Conservation (phyloP, 139 green algal species). For the Yamagishiella unicocca region DNA sequence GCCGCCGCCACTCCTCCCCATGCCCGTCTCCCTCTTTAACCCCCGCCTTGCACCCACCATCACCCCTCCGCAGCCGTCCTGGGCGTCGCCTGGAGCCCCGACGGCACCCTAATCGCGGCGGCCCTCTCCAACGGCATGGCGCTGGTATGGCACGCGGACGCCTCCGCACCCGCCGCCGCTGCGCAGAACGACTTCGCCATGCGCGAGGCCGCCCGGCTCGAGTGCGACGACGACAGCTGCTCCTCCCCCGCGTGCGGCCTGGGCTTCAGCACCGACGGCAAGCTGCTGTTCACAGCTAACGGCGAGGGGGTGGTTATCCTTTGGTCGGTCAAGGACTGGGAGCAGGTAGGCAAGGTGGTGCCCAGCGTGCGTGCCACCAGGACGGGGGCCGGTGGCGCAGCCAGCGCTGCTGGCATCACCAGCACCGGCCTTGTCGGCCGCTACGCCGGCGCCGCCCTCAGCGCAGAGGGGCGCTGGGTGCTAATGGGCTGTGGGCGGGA, state of each 20-base stretch:
- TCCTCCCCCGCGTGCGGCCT: background rate
- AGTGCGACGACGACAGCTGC: background rate
- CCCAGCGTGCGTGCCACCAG: background rate
- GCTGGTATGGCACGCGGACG: background rate
- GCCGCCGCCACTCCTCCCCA: background rate
- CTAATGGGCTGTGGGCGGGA: conserved; percentile 19
- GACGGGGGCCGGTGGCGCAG: background rate
- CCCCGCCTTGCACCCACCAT: no score
- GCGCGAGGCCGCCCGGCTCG: conserved; percentile 8
- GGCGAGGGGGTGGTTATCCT: background rate
- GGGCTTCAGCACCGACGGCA: conserved; percentile 23
- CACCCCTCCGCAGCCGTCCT: background rate
- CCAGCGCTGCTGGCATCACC: background rate
- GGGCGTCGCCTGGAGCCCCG: conserved; percentile 29
- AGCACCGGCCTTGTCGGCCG: background rate
- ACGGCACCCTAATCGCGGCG: background rate
- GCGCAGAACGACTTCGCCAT: background rate
- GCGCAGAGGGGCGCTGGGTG: background rate
- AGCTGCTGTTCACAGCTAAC: background rate
- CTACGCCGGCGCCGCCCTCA: background rate
- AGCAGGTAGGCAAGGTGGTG: background rate
- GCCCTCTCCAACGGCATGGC: conserved; percentile 26
- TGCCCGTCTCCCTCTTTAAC: background rate
- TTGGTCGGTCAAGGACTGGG: background rate
- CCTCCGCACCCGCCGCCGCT: background rate